Evolutionary conservation across 2,329 filamentous ascomycete genomes (phyloP), one percentile per base, ranked within the genome.

Genomic region (Blumeria hordei): DNA sequence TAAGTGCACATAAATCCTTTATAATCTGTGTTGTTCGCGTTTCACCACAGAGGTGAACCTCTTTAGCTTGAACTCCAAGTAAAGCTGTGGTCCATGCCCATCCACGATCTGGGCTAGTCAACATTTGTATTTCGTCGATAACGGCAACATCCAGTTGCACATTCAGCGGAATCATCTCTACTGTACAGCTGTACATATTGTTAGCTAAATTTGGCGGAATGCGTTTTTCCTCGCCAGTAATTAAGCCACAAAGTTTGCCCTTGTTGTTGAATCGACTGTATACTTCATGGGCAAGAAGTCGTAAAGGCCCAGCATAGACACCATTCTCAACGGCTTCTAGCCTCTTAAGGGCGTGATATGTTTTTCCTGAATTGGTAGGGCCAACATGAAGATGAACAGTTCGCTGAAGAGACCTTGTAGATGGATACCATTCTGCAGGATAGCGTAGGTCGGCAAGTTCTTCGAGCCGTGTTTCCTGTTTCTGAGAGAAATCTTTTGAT

Each of bases 121-220:
- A 86, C 92, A 98, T 96, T 68, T 98, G 92, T 56, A 98, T 96
- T 70, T 98, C 92, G 64, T 98, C 92, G 59, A 98, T 90, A 60
- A 98, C 90, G 1, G 87, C 90, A 37, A 98, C 88, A 44, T 96
- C 90, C 39, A 81, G 70, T 18, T 66, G 62, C 18, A 65, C 58
- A 58, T 55, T 64, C 7, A 60, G 59, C 6, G 76, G 76, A 28
- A 81, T 74, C 82, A 98, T 98, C 67, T 98, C 92, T 3, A 98
- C 92, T 0, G 92, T 98, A 64, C 92, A 95, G 64, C 87, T 90
- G 56, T 75, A 76, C 63, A 94, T 81, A 58, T 73, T 74, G 3
- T 69, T 68, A 54, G 80, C 71, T 0, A 70, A 69, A 9, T 74
- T 70, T 51, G 79, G 71, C 0, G 85, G 80, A 8, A 84, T 69